Conservation (phyloP, 176 grass and related monocot species). For the Rhynchospora pubera region DNA sequence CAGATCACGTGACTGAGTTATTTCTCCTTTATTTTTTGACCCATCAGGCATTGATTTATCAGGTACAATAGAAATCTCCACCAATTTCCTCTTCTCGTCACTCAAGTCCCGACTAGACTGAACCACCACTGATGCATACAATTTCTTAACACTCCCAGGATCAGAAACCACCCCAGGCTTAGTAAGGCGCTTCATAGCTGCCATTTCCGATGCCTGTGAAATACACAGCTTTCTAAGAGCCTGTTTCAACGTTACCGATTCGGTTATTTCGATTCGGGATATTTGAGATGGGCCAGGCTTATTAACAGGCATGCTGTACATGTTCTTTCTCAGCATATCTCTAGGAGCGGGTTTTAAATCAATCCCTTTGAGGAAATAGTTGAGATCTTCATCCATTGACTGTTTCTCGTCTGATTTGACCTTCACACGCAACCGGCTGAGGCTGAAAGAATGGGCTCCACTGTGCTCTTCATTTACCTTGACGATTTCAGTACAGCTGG, state of each 20-base stretch:
- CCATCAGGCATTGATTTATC: conserved; percentile 33
- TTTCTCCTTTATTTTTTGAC: conserved; percentile 24
- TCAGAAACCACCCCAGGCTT: conserved; percentile 39
- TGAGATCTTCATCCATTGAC: conserved; percentile 61
- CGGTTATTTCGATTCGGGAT: conserved; percentile 72
- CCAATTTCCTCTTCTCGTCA: conserved; percentile 30
- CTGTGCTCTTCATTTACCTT: conserved; percentile 54
- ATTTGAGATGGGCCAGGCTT: conserved; percentile 46
- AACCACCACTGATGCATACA: conserved; percentile 46
- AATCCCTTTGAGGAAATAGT: conserved; percentile 61
- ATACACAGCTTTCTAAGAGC: conserved; percentile 92
- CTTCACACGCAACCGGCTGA: conserved; percentile 53
- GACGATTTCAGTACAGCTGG: conserved; percentile 79
- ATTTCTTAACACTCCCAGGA: conserved; percentile 57
- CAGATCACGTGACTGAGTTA: conserved; percentile 14
- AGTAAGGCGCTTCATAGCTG: conserved; percentile 64
- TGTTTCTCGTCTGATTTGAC: conserved; percentile 51
- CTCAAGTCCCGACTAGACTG: conserved; percentile 22
- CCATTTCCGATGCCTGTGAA: conserved; percentile 97
- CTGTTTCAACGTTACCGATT: conserved; percentile 85
- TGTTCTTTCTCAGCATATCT: conserved; percentile 38
- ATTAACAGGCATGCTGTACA: conserved; percentile 52
- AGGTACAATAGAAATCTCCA: conserved; percentile 37
- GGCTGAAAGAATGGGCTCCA: conserved; percentile 28
- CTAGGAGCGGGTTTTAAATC: conserved; percentile 47